These are phyloP conservation scores for Helotiales sp. DNA, from an alignment of 2,329 filamentous ascomycete genomes.

Conservation along the genomic window DNA sequence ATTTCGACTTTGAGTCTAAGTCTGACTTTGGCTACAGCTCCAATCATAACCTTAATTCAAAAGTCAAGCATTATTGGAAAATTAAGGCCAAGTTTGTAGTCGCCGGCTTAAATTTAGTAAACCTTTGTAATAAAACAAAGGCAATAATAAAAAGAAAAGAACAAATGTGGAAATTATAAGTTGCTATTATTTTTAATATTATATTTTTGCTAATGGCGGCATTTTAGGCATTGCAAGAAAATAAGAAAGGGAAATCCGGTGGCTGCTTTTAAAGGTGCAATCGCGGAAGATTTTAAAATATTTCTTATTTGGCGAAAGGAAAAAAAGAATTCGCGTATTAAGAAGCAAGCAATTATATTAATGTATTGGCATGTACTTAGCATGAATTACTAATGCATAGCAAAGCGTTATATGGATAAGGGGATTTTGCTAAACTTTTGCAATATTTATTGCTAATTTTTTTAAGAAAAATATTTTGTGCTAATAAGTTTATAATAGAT, in stretches of 20 bases:
- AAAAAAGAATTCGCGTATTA: constrained; percentile 35
- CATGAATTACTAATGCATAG: constrained; percentile 12
- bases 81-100: constrained; percentile 30
- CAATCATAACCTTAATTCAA: constrained; percentile 8
- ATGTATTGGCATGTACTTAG: constrained; percentile 32
- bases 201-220: constrained; percentile 21
- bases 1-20: constrained; percentile 6
- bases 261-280: constrained; percentile 12
- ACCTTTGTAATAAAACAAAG: constrained; percentile 29
- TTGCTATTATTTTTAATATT: constrained; percentile 19
- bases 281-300: constrained; percentile 31
- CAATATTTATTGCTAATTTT: constrained; percentile 23
- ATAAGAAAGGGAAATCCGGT: constrained; percentile 20
- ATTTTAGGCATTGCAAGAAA: constrained; percentile 27
- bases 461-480: constrained; percentile 7
- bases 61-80: constrained; percentile 28
- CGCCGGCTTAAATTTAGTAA: constrained; percentile 30
- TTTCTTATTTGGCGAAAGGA: constrained; percentile 33
- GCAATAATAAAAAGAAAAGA: constrained; percentile 31
- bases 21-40: constrained; percentile 13
- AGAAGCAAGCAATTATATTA: constrained; percentile 30
- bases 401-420: constrained; percentile 27
- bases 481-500: constrained; percentile 27
- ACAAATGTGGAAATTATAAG: constrained; percentile 31
- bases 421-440: constrained; percentile 32